phyloP scores from a whole-genome alignment of 306 rosid species.

The Fagus sylvatica region DNA sequence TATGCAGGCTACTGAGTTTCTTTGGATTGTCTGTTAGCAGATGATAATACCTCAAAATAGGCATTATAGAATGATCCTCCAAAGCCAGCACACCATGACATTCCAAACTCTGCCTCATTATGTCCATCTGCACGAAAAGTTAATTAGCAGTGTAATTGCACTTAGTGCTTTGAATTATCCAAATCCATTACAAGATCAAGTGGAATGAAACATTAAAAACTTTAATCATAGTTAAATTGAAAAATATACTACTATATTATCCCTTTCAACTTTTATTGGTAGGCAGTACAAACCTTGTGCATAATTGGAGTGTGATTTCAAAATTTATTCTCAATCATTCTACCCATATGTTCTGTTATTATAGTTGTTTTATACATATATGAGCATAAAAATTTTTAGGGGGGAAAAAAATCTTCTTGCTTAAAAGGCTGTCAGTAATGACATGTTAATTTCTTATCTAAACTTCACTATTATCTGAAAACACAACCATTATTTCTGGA shows the following conservation, averaged over 20 bases:
- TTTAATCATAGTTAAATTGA: background rate
- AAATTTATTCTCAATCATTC: background rate
- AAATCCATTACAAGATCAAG: background rate
- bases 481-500: background rate
- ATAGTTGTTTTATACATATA: background rate
- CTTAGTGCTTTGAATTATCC: background rate
- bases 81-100: constrained; percentile 98
- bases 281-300: background rate
- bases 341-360: background rate
- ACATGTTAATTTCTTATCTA: background rate
- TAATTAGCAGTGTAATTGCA: constrained; percentile 10
- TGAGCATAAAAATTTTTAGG: too few relatives aligned
- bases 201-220: background rate
- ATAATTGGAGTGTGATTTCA: background rate
- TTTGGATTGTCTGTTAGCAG: constrained; percentile 7
- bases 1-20: background rate
- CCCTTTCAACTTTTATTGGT: background rate
- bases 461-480: background rate
- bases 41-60: constrained; percentile 70
- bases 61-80: constrained; percentile 86
- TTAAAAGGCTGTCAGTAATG: too few relatives aligned
- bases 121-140: constrained; percentile 70
- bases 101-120: constrained; percentile 91
- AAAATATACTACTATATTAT: background rate
- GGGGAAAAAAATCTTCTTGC: too few relatives aligned